Conservation (phyloP, 305 asterid genomes). For the Fraxinus paxiana region DNA sequence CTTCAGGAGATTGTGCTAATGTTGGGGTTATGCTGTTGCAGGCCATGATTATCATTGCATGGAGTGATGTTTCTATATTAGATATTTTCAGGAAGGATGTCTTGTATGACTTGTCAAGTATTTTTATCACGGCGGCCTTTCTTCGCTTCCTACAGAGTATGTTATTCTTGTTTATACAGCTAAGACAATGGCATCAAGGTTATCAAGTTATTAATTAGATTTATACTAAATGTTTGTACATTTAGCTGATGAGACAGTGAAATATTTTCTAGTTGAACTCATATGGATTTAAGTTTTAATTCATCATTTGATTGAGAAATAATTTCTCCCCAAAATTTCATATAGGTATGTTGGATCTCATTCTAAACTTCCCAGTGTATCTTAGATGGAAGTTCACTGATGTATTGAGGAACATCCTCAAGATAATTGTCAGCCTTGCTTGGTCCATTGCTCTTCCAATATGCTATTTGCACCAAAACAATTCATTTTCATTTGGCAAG, state of each 20-base stretch:
- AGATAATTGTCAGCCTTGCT: slow-evolving; percentile 74
- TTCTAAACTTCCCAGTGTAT: slow-evolving; percentile 85
- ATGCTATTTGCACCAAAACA: slow-evolving; percentile 58
- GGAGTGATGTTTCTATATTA: slow-evolving; percentile 62
- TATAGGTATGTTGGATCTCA: slow-evolving; percentile 80
- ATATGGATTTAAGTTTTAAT: slow-evolving; percentile 17
- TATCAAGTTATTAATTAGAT: not conserved
- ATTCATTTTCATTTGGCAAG: slow-evolving; percentile 39
- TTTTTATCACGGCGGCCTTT: slow-evolving; percentile 87
- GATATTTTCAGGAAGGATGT: slow-evolving; percentile 58
- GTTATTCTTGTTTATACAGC: slow-evolving; percentile 27
- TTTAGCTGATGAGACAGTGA: slow-evolving; percentile 6
- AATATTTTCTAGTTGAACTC: not conserved
- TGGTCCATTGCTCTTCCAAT: slow-evolving; percentile 82
- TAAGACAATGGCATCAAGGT: not conserved
- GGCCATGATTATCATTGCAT: slow-evolving; percentile 75
- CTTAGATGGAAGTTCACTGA: slow-evolving; percentile 81
- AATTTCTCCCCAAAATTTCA: slow-evolving; percentile 22
- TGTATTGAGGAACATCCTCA: slow-evolving; percentile 68
- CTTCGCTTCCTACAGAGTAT: slow-evolving; percentile 93
- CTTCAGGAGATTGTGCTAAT: slow-evolving; percentile 29
- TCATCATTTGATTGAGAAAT: slow-evolving; percentile 21
- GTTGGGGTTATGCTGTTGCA: slow-evolving; percentile 37
- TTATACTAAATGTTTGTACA: not conserved
- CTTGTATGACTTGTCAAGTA: slow-evolving; percentile 64